phyloP scores from a whole-genome alignment of 768 basidiomycete genomes.

The Tulasnella sp. region DNA sequence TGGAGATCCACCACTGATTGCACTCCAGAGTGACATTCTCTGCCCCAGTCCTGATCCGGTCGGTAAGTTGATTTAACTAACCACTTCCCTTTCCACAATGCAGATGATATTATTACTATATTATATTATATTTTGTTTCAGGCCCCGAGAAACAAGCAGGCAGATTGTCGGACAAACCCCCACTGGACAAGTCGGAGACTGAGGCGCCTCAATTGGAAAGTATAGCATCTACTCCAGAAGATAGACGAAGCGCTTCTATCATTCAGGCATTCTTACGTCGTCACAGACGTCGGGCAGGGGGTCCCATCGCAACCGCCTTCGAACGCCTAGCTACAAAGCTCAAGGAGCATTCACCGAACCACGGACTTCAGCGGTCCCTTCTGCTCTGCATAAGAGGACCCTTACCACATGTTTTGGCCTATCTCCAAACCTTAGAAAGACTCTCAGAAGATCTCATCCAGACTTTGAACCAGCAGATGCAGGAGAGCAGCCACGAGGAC shows the following conservation, averaged over 20 bases:
- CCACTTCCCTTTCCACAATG: not conserved
- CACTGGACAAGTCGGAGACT: not conserved
- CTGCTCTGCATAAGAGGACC: not conserved
- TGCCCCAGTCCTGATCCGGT: not conserved
- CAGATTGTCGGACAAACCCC: not conserved
- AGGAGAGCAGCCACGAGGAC: not conserved
- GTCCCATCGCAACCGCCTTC: not conserved
- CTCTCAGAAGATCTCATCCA: not conserved
- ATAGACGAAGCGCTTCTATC: not conserved
- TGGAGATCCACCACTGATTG: not conserved
- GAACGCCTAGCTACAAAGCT: not conserved
- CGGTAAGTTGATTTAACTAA: not conserved
- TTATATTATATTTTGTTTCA: not conserved
- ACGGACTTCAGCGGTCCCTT: not conserved
- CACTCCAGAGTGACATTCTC: not conserved
- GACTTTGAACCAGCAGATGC: not conserved
- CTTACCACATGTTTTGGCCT: not conserved
- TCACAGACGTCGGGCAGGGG: not conserved
- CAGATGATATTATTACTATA: too few relatives aligned
- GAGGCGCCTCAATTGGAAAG: not conserved
- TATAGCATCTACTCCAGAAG: not conserved
- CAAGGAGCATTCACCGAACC: not conserved
- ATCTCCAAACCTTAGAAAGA: not conserved
- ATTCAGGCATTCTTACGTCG: constrained; percentile 7
- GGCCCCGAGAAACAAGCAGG: not conserved